Base-by-base conservation (phyloP, 805 yeast species). In the Priceomyces haplophilus region DNA sequence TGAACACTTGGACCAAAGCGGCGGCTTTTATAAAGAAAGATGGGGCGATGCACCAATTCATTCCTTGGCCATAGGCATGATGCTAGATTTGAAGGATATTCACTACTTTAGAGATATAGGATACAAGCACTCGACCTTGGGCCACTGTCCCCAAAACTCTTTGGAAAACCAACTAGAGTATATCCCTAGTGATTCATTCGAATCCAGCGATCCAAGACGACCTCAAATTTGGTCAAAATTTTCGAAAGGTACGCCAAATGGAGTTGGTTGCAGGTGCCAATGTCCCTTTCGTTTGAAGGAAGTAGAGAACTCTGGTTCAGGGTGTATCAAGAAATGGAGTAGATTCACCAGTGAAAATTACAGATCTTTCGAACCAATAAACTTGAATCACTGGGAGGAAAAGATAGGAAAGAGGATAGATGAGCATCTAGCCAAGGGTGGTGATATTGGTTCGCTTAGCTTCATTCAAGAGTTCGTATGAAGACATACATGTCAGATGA, bases 11-110 rank as follows among this genome's bases (percentile, higher is more conserved):
- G 97, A 93, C 43, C 38, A 62, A 6, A 67, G 80, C 3, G 88
- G 90, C 8, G 97, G 98, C 0, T 90, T 91, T 57, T 89, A 82
- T 74, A 75, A 77, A 41, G 97, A 93, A 61, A 69, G 99, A 55
- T 91, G 98, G 98, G 98, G 98, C 1, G 98, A 91, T 71, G 97
- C 97, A 0, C 96, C 97, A 0, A 82, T 91, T 3, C 97, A 89
- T 60, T 83, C 97, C 0, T 63, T 93, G 17, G 98, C 95, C 0
- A 78, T 85, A 4, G 91, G 88, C 0, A 72, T 93, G 76, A 71
- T 85, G 53, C 66, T 90, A 33, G 73, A 84, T 45, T 61, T 82
- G 2, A 67, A 76, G 2, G 87, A 90, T 44, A 68, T 91, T 7
- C 97, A 91, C 64, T 91, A 89, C 64, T 91, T 91, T 65, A 69